These are phyloP conservation scores for Plectosphaerella plurivora DNA, from an alignment of 2,329 filamentous ascomycete genomes.

Conservation along the genomic window DNA sequence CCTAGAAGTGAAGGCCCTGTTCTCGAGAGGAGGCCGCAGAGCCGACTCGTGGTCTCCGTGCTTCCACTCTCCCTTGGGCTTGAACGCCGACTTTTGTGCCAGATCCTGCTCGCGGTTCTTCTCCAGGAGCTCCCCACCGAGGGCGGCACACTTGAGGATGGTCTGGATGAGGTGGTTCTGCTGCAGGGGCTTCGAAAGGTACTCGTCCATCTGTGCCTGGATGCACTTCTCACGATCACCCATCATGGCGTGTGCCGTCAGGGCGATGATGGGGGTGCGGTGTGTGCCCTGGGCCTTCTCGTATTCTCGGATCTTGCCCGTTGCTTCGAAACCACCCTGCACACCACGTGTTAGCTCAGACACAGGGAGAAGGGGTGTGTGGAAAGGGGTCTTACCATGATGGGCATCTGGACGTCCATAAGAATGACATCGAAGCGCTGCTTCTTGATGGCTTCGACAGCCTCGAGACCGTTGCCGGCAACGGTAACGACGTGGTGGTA, in stretches of 20 bases:
- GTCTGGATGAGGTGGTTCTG: slow-evolving; percentile 98
- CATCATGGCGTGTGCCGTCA: slow-evolving; percentile 98
- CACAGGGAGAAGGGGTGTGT: neutral
- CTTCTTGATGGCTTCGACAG: slow-evolving; percentile 85
- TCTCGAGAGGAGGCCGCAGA: slow-evolving; percentile 39
- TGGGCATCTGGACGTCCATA: slow-evolving; percentile 99
- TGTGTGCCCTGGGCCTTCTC: slow-evolving; percentile 76
- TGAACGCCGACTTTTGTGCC: slow-evolving; percentile 38
- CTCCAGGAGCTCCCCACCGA: slow-evolving; percentile 78
- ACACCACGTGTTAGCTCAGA: slow-evolving; percentile 7
- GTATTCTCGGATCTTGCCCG: slow-evolving; percentile 92
- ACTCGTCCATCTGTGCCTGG: slow-evolving; percentile 98
- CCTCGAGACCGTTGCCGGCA: slow-evolving; percentile 91
- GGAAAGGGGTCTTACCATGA: slow-evolving; percentile 64
- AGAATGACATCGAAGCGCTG: slow-evolving; percentile 94
- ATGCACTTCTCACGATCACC: slow-evolving; percentile 98
- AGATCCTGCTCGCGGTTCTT: slow-evolving; percentile 63
- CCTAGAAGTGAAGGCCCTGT: slow-evolving; percentile 65
- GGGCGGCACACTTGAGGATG: slow-evolving; percentile 91
- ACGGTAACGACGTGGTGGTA: slow-evolving; percentile 92
- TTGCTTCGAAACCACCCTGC: slow-evolving; percentile 92
- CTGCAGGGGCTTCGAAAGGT: slow-evolving; percentile 92
- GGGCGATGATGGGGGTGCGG: slow-evolving; percentile 89
- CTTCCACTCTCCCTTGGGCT: slow-evolving; percentile 26
- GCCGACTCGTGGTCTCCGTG: slow-evolving; percentile 14